Percentiles rank a stretch among this genome's conserved stretches.
phyloP scores from a whole-genome alignment of 257 asterid genomes.

The Capsicum rhomboideum region DNA sequence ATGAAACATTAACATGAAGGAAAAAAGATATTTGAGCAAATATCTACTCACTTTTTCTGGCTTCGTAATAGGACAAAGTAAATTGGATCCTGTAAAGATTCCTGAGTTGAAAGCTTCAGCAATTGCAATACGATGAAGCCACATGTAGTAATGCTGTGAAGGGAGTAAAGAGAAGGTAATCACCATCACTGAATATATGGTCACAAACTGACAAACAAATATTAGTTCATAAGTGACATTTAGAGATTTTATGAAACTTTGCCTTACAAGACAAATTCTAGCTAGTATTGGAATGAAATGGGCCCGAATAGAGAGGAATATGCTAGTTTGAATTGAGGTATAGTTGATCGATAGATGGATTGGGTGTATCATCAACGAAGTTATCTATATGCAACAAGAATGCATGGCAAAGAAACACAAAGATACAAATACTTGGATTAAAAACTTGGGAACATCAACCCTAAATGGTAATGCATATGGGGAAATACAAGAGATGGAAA shows the following conservation, averaged over 20 bases:
- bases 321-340: background rate
- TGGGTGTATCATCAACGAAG: background rate
- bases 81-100: conserved; percentile 60
- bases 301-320: background rate
- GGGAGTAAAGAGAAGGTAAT: background rate
- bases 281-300: background rate
- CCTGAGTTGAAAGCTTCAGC: conserved; percentile 53
- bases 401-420: background rate
- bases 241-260: background rate
- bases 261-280: background rate
- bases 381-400: background rate
- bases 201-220: background rate
- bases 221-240: background rate
- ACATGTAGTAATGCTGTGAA: conserved; percentile 74
- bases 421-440: background rate
- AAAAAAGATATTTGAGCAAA: background rate
- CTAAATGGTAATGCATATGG: background rate
- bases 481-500: background rate
- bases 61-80: conserved; percentile 58
- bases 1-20: background rate
- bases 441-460: background rate
- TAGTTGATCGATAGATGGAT: background rate
- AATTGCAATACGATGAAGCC: conserved; percentile 62
- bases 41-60: conserved; percentile 42
- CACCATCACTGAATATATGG: background rate